Conservation (phyloP, 2,329 filamentous ascomycete genomes). For the Colletotrichum ledebouriae region DNA sequence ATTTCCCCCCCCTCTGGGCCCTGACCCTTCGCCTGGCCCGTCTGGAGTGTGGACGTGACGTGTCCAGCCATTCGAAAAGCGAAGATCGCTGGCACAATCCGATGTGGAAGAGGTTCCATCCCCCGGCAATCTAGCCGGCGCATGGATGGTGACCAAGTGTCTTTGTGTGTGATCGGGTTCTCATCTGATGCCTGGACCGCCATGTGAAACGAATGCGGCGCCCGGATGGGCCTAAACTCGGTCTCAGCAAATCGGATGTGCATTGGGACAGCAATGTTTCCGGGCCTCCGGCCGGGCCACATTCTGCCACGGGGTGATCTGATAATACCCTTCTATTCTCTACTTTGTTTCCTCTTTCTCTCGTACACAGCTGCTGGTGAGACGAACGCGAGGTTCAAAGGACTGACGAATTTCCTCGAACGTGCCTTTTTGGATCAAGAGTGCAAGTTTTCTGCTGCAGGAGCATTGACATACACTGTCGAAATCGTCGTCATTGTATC, state of each 20-base stretch:
- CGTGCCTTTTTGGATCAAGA: not conserved
- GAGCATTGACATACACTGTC: not conserved
- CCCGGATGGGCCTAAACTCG: slow-evolving; percentile 28
- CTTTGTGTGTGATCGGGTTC: slow-evolving; percentile 29
- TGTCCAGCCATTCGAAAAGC: slow-evolving; percentile 25
- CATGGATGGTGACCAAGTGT: slow-evolving; percentile 34
- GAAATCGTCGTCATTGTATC: not conserved
- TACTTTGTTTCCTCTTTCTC: not conserved
- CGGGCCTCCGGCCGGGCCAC: not conserved
- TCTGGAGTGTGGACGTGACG: slow-evolving; percentile 26
- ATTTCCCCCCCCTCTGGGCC: not conserved
- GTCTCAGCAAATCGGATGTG: slow-evolving; percentile 8
- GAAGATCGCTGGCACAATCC: slow-evolving; percentile 18
- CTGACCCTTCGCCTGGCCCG: not conserved
- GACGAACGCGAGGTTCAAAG: slow-evolving; percentile 30
- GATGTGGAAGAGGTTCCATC: slow-evolving; percentile 33
- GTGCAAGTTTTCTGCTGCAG: not conserved
- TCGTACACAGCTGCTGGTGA: not conserved
- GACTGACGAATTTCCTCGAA: not conserved
- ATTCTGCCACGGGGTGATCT: slow-evolving; percentile 20
- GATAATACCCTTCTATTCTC: not conserved
- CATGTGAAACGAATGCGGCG: slow-evolving; percentile 34
- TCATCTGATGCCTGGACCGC: slow-evolving; percentile 31
- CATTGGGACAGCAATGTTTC: slow-evolving; percentile 20
- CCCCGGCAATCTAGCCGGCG: slow-evolving; percentile 26